These are phyloP conservation scores for Entomortierella lignicola DNA, from an alignment of 192 early-diverging fungal species.

Conservation along the genomic window DNA sequence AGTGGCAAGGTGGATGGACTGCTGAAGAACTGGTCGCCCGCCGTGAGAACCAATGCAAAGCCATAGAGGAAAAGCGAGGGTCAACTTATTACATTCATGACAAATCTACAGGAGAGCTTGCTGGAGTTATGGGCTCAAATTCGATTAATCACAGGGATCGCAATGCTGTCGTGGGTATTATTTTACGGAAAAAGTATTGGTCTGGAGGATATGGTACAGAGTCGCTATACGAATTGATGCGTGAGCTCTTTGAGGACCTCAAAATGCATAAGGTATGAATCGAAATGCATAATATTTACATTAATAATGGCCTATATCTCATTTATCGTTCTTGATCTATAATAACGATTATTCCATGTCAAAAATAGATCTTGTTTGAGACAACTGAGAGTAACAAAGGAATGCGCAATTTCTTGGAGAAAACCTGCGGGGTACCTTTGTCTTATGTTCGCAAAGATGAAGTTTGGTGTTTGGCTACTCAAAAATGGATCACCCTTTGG, in stretches of 20 bases:
- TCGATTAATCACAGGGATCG: constrained; percentile 15
- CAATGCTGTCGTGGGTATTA: constrained; percentile 43
- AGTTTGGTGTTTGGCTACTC: constrained; percentile 16
- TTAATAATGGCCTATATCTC: not conserved
- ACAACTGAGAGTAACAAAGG: constrained; percentile 35
- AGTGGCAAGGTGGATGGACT: constrained; percentile 40
- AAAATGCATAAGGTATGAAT: constrained; percentile 48
- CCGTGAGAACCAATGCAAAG: constrained; percentile 27
- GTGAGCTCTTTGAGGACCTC: constrained; percentile 43
- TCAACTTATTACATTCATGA: constrained; percentile 43
- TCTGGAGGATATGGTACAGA: constrained; percentile 48
- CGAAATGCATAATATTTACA: not conserved
- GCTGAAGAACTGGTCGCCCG: constrained; percentile 17
- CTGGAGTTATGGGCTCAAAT: constrained; percentile 38
- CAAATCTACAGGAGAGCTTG: constrained; percentile 30
- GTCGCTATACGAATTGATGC: constrained; percentile 44
- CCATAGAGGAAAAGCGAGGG: constrained; percentile 9
- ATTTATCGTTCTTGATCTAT: too few species aligned
- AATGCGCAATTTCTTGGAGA: constrained; percentile 48
- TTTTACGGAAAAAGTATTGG: constrained; percentile 46
- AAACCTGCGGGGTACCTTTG: constrained; percentile 21
- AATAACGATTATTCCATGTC: not conserved
- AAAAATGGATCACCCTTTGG: constrained; percentile 41
- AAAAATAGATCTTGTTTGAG: constrained; percentile 33
- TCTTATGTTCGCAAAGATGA: constrained; percentile 37